Evolutionary conservation across 2,329 filamentous ascomycete genomes (phyloP), one percentile per base, ranked within the genome.

Genomic region (Chrysosporium keratinophilum): DNA sequence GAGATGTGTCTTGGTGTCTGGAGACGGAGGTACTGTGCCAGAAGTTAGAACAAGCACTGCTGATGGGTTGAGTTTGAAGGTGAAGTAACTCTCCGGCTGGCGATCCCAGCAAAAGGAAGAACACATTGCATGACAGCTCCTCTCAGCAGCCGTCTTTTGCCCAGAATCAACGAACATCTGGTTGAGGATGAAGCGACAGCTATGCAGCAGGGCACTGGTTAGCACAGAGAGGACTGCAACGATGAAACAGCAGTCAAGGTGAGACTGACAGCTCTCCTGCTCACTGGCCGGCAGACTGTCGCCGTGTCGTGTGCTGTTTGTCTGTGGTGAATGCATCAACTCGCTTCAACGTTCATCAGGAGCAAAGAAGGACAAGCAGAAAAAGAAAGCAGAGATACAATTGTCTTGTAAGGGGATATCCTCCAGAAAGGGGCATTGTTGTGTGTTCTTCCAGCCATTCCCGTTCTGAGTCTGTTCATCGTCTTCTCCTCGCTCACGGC

Each of bases 401-500:
- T 4, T 28, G 3, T 3, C 23, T 28, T 28, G 23, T 28, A 4
- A 28, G 23, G 3, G 23, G 23, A 28, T 44, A 12, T 28, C 12
- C 19, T 44, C 20, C 41, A 28, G 39, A 41, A 41, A 17, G 39
- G 15, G n/a, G 39, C 39, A 15, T 42, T 49, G 43, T 12, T 14
- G 12, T 20, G n/a, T 34, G n/a, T 20, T 52, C 45, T 12, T 35
- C 55, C 50, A 56, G 50, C 51, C 54, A 50, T 56, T 50, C 31
- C 14, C 17, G 43, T 56, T 56, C 31, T 44, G 23, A 28, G 3
- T 40, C 19, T n/a, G 15, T 3, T 9, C 35, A 15, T 28, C 34
- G n/a, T 40, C 19, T 34, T 39, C 47, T 35, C 28, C 23, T 28
- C 17, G n/a, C 23, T 28, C 23, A 28, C 23, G 39, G 39, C 39